Evolutionary conservation across 805 yeast species (phyloP).

Genomic region (Ogataea ramenticola): DNA sequence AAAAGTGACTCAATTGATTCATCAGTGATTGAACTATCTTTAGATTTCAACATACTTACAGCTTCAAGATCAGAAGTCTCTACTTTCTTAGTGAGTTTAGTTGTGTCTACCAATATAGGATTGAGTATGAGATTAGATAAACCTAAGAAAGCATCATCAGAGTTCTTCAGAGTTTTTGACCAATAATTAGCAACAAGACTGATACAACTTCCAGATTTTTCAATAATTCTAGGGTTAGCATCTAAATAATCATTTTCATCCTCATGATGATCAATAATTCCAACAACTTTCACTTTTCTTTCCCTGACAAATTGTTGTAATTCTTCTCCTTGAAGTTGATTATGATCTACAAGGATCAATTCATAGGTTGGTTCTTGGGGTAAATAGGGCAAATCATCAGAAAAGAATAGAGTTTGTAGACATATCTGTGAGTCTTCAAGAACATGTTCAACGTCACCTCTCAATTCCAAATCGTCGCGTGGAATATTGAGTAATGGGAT

Average conservation of each 20-base stretch:
- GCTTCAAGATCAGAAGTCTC: slow-evolving; percentile 51
- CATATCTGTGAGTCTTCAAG: slow-evolving; percentile 41
- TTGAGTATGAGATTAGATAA: slow-evolving; percentile 28
- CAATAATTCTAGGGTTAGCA: slow-evolving; percentile 56
- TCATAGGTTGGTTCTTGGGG: slow-evolving; percentile 19
- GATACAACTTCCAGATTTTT: slow-evolving; percentile 70
- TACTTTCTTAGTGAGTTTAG: slow-evolving; percentile 56
- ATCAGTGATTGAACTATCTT: slow-evolving; percentile 14
- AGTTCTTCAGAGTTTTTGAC: slow-evolving; percentile 22
- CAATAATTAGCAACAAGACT: slow-evolving; percentile 65
- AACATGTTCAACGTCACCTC: slow-evolving; percentile 64
- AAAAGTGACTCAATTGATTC: slow-evolving; percentile 10
- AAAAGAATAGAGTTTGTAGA: slow-evolving; percentile 45
- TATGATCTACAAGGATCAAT: slow-evolving; percentile 78
- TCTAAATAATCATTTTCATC: slow-evolving; percentile 49
- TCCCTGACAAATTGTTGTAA: slow-evolving; percentile 23
- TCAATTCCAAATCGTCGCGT: slow-evolving; percentile 51
- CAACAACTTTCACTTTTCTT: slow-evolving; percentile 31
- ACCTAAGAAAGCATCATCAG: slow-evolving; percentile 22
- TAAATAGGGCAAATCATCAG: slow-evolving; percentile 51
- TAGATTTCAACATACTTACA: slow-evolving; percentile 27
- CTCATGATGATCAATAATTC: slow-evolving; percentile 83
- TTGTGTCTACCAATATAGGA: slow-evolving; percentile 73
- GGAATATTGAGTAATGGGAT: slow-evolving; percentile 78
- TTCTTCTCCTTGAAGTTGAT: slow-evolving; percentile 49